Base-by-base conservation (phyloP, 192 early-diverging fungal species). In the Coemansia sp. region DNA sequence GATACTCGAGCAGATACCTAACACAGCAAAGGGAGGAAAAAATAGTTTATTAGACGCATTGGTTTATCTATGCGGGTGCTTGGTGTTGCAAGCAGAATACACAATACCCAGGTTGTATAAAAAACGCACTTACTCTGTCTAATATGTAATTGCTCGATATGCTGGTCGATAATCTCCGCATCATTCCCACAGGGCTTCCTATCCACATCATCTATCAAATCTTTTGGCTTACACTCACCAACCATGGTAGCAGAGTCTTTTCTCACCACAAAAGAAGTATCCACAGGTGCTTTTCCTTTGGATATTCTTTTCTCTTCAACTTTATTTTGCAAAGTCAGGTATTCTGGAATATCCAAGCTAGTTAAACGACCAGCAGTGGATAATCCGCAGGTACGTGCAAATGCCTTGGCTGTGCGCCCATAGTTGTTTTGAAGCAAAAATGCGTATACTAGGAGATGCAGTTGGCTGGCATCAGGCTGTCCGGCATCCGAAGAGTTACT, bases 351-450 rank as follows among this genome's bases (percentile, higher is more conserved):
- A 3, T 24, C 20, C 1, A 11, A 15, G 30, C 46, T 46, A 3
- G 55, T 38, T 4, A 74, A 52, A 3, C 51, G 32, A 3, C 64
- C 64, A 1, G 53, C 55, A 0, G 59, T 66, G 32, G 64, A 58
- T 5, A 74, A 50, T 2, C 64, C 64, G 15, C 64, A 48, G 0
- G 64, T 64, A 2, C 64, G 63, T 4, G 71, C 63, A 62, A 74
- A 74, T 4, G 71, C 71, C 39, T 67, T 51, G 22, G 71, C 71
- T 0, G 71, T 63, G 23, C 64, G 55, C 1, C 64, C 71, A 35
- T 56, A 67, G 40, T 74, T 74, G 50, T 58, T 74, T 46, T 74
- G 71, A 10, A 74, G 55, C 30, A 74, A 40, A 41, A 59, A 74
- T 9, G 64, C 58, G 53, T 74, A 74, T 1, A 74, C 64, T 7